Evolutionary conservation across 2,329 filamentous ascomycete species (phyloP).

Genomic region (Parastagonospora avenae): DNA sequence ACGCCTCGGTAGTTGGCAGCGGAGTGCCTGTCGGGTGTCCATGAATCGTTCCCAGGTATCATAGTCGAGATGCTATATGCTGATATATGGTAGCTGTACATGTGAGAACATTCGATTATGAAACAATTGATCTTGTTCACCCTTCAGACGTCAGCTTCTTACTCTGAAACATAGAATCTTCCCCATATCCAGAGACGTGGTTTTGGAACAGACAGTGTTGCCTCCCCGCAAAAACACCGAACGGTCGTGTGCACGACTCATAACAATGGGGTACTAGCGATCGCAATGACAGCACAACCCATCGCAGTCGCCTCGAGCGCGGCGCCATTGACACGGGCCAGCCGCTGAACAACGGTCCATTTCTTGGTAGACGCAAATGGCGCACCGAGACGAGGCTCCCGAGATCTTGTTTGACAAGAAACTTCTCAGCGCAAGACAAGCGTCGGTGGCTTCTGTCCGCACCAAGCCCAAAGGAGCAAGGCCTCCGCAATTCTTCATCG

Average conservation of each 20-base stretch:
- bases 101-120: background rate
- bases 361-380: background rate
- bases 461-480: constrained; percentile 5
- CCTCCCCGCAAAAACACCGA: background rate
- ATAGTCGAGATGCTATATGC: background rate
- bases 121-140: too few species aligned
- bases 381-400: constrained; percentile 13
- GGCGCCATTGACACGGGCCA: background rate
- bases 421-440: constrained; percentile 13
- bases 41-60: background rate
- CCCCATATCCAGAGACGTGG: background rate
- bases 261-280: constrained; percentile 2
- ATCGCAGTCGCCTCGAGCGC: constrained; percentile 4
- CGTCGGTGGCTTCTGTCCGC: constrained; percentile 6
- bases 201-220: background rate
- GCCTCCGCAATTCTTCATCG: background rate
- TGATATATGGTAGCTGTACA: background rate
- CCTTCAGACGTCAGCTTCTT: too few species aligned
- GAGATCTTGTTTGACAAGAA: constrained; percentile 5
- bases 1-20: constrained; percentile 18
- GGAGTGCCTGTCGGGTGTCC: constrained; percentile 3
- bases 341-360: constrained; percentile 4
- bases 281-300: constrained; percentile 7
- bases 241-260: constrained; percentile 4
- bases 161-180: background rate